Conservation (phyloP, 2,329 filamentous ascomycete species). For the Decorospora gaudefroyi region DNA sequence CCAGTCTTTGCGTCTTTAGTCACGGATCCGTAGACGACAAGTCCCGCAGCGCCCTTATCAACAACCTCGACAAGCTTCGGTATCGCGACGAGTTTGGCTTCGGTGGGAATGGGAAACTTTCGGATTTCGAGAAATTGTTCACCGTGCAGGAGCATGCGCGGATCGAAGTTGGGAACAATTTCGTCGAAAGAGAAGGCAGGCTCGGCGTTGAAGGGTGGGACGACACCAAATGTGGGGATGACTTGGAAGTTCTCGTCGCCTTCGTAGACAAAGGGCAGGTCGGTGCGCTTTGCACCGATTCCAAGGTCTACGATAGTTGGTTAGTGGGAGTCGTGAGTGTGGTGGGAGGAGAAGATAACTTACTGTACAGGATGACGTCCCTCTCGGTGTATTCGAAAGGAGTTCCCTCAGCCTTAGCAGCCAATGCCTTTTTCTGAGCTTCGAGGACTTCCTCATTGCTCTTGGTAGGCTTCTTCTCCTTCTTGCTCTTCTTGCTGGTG, state of each 20-base stretch:
- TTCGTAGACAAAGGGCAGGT: conserved; percentile 88
- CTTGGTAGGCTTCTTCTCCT: conserved; percentile 54
- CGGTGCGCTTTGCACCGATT: conserved; percentile 85
- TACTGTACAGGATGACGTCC: conserved; percentile 87
- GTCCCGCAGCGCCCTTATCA: conserved; percentile 89
- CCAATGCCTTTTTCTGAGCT: conserved; percentile 76
- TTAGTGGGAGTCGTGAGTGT: conserved; percentile 23
- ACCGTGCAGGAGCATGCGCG: conserved; percentile 98
- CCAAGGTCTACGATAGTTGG: conserved; percentile 65
- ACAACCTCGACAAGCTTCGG: conserved; percentile 88
- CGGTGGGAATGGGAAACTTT: conserved; percentile 88
- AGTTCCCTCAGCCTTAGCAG: conserved; percentile 70
- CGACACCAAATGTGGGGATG: conserved; percentile 91
- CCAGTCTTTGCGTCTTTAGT: conserved; percentile 84
- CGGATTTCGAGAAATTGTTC: conserved; percentile 97
- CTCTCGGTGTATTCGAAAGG: conserved; percentile 83
- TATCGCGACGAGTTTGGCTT: conserved; percentile 73
- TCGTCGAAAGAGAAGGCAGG: conserved; percentile 78
- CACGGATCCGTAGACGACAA: conserved; percentile 77
- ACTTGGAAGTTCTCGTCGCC: conserved; percentile 90
- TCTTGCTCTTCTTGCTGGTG: conserved; percentile 56
- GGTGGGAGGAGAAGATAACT: conserved; percentile 14
- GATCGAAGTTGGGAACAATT: conserved; percentile 92
- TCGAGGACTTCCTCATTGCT: conserved; percentile 69
- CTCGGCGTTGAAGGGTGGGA: conserved; percentile 87